phyloP scores from a whole-genome alignment of 257 asterid species.

The Echites panduratus region DNA sequence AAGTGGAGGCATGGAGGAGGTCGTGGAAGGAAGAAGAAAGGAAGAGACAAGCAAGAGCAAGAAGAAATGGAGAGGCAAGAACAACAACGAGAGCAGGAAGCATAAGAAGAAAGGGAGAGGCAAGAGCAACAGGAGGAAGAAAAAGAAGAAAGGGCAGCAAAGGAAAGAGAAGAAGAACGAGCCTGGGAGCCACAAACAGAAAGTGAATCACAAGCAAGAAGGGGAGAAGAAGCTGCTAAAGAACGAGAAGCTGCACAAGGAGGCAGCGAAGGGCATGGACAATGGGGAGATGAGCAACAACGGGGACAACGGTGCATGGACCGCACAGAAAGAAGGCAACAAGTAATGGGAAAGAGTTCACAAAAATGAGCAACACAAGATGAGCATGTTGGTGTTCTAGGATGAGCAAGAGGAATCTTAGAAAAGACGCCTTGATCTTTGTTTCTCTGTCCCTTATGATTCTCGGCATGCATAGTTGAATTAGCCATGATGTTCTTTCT shows the following conservation, averaged over 20 bases:
- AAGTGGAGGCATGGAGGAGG: no score
- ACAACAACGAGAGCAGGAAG: neutral
- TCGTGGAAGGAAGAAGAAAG: neutral
- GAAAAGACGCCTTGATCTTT: neutral
- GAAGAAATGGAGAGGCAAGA: no score
- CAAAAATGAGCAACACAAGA: neutral
- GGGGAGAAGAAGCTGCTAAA: neutral
- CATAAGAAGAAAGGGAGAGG: neutral
- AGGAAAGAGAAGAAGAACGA: no score
- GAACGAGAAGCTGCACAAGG: conserved; percentile 10
- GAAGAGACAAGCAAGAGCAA: conserved; percentile 4
- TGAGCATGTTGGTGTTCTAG: conserved; percentile 7
- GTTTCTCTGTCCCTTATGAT: neutral
- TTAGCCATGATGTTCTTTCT: neutral
- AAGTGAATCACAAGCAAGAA: no score
- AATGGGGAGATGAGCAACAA: conserved; percentile 2
- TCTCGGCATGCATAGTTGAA: conserved; percentile 2
- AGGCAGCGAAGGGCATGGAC: no score
- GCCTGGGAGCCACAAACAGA: no score
- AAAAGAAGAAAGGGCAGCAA: neutral
- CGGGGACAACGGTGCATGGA: no score
- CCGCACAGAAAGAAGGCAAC: neutral
- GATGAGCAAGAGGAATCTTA: conserved; percentile 17
- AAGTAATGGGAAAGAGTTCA: no score
- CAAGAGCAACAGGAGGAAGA: neutral